Evolutionary conservation across 164 flowering plant species (phyloP).

Genomic region (Magnolia kwangsiensis): DNA sequence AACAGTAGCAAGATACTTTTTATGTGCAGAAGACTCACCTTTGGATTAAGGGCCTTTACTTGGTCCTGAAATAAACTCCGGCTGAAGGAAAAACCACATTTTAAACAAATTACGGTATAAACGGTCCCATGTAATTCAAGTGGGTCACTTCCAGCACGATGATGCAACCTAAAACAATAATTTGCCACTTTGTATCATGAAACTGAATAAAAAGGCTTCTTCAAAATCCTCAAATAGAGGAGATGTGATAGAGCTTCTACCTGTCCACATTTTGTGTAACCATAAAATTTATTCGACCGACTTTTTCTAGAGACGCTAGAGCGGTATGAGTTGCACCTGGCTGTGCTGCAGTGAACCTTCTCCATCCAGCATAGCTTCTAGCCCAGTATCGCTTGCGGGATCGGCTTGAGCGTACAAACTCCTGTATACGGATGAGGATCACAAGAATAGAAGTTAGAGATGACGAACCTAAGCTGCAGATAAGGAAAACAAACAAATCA

Average conservation of each 20-base stretch:
- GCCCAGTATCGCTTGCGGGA: slow-evolving; percentile 98
- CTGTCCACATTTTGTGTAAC: slow-evolving; percentile 98
- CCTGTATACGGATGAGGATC: slow-evolving; percentile 28
- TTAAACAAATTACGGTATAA: slow-evolving; percentile 71
- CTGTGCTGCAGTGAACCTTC: slow-evolving; percentile 66
- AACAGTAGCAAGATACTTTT: not conserved
- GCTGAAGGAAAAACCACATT: slow-evolving; percentile 64
- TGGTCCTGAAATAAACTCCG: slow-evolving; percentile 77
- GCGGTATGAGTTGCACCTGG: slow-evolving; percentile 81
- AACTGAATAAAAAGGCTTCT: not conserved
- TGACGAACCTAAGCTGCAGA: not conserved
- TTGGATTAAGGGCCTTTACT: slow-evolving; percentile 80
- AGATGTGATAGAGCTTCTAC: slow-evolving; percentile 23
- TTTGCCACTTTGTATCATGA: slow-evolving; percentile 1
- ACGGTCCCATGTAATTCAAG: slow-evolving; percentile 97
- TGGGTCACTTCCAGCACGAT: slow-evolving; percentile 91
- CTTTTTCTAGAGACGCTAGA: slow-evolving; percentile 80
- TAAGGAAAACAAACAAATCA: not conserved
- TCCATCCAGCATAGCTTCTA: slow-evolving; percentile 99
- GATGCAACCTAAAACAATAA: slow-evolving; percentile 69
- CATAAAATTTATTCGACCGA: slow-evolving; percentile 65
- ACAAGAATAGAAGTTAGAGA: not conserved
- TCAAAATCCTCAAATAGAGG: slow-evolving; percentile 6
- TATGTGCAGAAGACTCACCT: slow-evolving; percentile 40
- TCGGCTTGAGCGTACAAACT: slow-evolving; percentile 73